Base-by-base conservation (phyloP, 2,329 filamentous ascomycete genomes). In the Hymenoscyphus albidus region DNA sequence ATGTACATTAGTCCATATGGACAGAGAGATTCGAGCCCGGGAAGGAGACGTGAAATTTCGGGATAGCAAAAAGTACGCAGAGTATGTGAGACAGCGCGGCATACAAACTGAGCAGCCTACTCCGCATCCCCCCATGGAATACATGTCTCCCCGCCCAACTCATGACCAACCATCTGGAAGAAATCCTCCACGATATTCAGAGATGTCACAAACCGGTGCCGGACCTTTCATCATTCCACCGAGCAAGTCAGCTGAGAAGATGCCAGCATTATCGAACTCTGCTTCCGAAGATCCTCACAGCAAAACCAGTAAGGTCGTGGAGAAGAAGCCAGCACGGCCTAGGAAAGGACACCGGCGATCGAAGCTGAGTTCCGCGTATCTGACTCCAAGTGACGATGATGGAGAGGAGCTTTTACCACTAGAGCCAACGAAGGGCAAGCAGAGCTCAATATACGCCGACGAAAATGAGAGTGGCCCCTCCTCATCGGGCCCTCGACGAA, bases 1-100 rank as follows among this genome's bases (percentile, higher is more conserved):
- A 58, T 81, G 80, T 64, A 73, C 75, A 10, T 72, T 76, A 1
- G 76, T 80, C 61, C 78, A 80, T 68, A 78, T 78, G 66, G 80
- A 82, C 70, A 73, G 78, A 40, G 80, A 82, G 68, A 72, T 82
- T 4, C 73, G 74, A 59, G 73, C 72, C 12, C 72, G 80, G 61
- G 79, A 82, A 69, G 78, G 72, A 12, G 63, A 70, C 22, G 57
- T 44, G 3, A 55, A 66, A 5, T 64, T 70, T n/a, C 44, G 63
- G n/a, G 69, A 56, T 6, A 63, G 64, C 31, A 55, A 51, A 42
- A 61, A 61, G 44, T 40, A 62, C 35, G 22, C 62, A 35, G 54
- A 44, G 35, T 58, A 64, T 22, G 51, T 55, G 10, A 31, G 18
- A 39, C 40, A 54, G 2, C 32, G 31, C n/a, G 35, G 18, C 48